Conservation (phyloP, 2,329 filamentous ascomycete genomes). For the Xylaria sp. region DNA sequence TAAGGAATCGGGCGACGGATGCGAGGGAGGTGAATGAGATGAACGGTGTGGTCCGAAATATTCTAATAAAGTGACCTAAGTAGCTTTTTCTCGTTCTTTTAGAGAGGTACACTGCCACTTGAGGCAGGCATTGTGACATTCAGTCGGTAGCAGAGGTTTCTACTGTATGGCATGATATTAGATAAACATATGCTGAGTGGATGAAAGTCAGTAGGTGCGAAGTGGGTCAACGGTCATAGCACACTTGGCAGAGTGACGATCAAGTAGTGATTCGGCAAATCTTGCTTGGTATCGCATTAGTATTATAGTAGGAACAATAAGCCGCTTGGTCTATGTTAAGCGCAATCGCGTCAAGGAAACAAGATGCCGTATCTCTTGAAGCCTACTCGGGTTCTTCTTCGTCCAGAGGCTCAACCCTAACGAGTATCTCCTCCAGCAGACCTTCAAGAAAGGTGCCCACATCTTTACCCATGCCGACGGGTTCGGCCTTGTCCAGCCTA, state of each 20-base stretch:
- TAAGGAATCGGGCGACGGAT: neutral
- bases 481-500: conserved; percentile 83
- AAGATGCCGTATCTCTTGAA: conserved; percentile 4
- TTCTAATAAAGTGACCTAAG: conserved; percentile 16
- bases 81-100: conserved; percentile 15
- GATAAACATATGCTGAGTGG: conserved; percentile 20
- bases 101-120: neutral
- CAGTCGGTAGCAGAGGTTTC: conserved; percentile 18
- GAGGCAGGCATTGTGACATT: conserved; percentile 2
- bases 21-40: conserved; percentile 5
- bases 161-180: conserved; percentile 25
- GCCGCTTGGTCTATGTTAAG: conserved; percentile 20
- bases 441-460: conserved; percentile 91
- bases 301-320: conserved; percentile 8
- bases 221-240: conserved; percentile 4
- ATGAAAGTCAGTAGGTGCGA: neutral
- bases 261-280: conserved; percentile 13
- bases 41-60: neutral
- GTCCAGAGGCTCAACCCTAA: conserved; percentile 88
- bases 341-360: conserved; percentile 2
- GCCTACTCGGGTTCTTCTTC: conserved; percentile 64
- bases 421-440: conserved; percentile 91
- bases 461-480: conserved; percentile 93
- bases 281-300: conserved; percentile 6
- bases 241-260: conserved; percentile 1